Percentiles rank a stretch among this genome's conserved stretches.
Conservation (phyloP, 805 yeast species). For the Komagataella mondaviorum region DNA sequence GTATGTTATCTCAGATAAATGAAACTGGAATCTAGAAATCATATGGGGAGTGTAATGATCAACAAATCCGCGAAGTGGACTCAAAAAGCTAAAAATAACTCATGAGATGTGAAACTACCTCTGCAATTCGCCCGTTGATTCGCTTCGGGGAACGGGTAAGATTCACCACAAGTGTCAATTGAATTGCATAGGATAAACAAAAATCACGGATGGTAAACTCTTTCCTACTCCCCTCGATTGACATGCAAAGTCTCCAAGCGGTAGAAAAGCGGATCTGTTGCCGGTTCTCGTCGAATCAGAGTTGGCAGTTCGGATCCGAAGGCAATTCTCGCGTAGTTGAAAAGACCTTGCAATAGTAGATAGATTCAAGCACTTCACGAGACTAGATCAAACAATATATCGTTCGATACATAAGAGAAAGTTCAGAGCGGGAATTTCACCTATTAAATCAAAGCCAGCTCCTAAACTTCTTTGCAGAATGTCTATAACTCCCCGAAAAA, state of each 20-base stretch:
- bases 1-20: background rate
- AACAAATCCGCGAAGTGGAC: background rate
- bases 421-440: background rate
- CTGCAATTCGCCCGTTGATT: background rate
- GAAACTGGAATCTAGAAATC: background rate
- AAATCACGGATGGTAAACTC: background rate
- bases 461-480: background rate
- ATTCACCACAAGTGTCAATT: background rate
- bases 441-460: background rate
- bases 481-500: background rate
- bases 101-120: background rate
- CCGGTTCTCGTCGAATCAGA: background rate
- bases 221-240: background rate
- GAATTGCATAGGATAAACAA: background rate
- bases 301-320: background rate
- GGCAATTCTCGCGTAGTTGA: background rate
- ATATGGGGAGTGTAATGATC: background rate
- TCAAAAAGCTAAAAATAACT: background rate
- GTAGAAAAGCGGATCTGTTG: background rate
- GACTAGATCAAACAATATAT: background rate
- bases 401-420: background rate
- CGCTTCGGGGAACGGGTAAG: conserved; percentile 2
- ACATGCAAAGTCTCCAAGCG: background rate
- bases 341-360: background rate
- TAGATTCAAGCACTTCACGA: background rate